Evolutionary conservation across 2,329 filamentous ascomycete species (phyloP).

Genomic region (Biscogniauxia marginata): DNA sequence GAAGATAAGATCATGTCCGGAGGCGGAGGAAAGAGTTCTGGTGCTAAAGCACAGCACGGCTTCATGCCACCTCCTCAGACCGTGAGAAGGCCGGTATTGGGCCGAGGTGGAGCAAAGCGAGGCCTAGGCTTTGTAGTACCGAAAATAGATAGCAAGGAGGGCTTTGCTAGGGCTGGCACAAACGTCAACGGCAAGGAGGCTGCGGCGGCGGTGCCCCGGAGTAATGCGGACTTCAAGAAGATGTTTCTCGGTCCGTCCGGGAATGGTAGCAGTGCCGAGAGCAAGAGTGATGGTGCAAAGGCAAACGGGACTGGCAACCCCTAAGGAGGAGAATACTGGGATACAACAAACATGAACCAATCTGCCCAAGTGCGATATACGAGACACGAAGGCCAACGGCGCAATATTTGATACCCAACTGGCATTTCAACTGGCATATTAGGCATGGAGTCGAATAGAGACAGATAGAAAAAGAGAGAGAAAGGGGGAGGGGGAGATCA

Average conservation of each 20-base stretch:
- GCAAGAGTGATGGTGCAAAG: background rate
- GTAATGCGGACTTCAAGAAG: conserved; percentile 59
- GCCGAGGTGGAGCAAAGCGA: conserved; percentile 39
- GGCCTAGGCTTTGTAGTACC: conserved; percentile 42
- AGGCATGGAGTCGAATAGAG: background rate
- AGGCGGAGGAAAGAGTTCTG: conserved; percentile 16
- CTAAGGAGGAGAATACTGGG: background rate
- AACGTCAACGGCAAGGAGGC: conserved; percentile 19
- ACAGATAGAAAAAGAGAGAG: background rate
- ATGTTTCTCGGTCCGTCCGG: conserved; percentile 38
- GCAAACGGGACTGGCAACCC: conserved; percentile 7
- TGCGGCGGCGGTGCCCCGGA: conserved; percentile 40
- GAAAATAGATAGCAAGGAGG: conserved; percentile 24
- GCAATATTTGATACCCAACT: background rate
- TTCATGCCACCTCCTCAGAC: conserved; percentile 46
- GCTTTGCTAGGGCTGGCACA: conserved; percentile 13
- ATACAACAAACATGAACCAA: background rate
- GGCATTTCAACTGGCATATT: background rate
- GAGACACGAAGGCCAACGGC: background rate
- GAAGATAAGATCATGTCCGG: conserved; percentile 37
- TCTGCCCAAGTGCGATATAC: background rate
- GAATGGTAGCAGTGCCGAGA: conserved; percentile 8
- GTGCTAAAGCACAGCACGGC: conserved; percentile 28
- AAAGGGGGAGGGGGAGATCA: background rate
- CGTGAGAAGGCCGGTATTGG: conserved; percentile 43